phyloP scores from a whole-genome alignment of 768 basidiomycete genomes.

The Stropharia rugosoannulata region DNA sequence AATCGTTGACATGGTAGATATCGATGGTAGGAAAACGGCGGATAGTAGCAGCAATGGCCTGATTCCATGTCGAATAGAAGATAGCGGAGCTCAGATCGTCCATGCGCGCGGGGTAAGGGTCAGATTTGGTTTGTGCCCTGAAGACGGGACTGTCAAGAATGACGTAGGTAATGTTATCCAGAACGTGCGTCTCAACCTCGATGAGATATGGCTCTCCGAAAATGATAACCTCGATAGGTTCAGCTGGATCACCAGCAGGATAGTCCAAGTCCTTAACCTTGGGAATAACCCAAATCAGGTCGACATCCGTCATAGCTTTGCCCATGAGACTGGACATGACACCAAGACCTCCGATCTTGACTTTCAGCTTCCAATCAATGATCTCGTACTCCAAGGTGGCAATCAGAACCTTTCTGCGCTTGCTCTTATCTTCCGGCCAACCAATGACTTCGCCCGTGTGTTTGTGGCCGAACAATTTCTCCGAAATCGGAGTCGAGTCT shows the following conservation, averaged over 20 bases:
- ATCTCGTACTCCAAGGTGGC: conserved; percentile 95
- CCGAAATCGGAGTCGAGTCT: conserved; percentile 59
- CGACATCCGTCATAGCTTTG: conserved; percentile 97
- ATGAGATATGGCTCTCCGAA: conserved; percentile 95
- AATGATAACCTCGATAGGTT: conserved; percentile 95
- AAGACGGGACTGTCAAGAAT: conserved; percentile 95
- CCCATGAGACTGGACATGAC: conserved; percentile 99
- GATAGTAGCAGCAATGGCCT: conserved; percentile 91
- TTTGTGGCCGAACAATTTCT: conserved; percentile 74
- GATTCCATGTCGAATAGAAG: conserved; percentile 98
- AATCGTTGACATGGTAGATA: conserved; percentile 94
- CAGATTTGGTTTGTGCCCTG: conserved; percentile 93
- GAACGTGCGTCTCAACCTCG: conserved; percentile 88
- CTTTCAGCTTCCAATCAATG: conserved; percentile 96
- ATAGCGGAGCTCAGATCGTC: conserved; percentile 95
- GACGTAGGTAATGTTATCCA: conserved; percentile 96
- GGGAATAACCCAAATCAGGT: conserved; percentile 90
- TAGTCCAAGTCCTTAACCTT: conserved; percentile 96
- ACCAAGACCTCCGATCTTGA: conserved; percentile 96
- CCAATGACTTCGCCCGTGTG: conserved; percentile 76
- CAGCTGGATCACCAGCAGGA: conserved; percentile 86
- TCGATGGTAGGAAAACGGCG: conserved; percentile 85
- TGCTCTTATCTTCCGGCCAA: conserved; percentile 94
- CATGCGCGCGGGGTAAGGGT: conserved; percentile 96
- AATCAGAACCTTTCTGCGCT: conserved; percentile 89